Percentiles rank a stretch among this genome's conserved stretches.
phyloP scores from a whole-genome alignment of 73 alveolate species.

The Paramecium bursaria region DNA sequence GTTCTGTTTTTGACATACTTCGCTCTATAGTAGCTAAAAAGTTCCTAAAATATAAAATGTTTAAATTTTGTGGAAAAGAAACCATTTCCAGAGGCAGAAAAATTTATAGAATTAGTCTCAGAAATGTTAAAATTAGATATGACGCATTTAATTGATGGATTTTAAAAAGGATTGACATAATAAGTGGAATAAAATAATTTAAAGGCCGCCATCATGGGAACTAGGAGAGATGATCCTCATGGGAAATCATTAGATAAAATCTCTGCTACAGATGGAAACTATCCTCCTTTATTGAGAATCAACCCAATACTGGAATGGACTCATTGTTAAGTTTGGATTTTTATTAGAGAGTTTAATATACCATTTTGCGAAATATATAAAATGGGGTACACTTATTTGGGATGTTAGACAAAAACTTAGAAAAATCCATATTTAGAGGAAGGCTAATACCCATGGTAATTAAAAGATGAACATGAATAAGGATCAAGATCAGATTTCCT shows the following conservation, averaged over 20 bases:
- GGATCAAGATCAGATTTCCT: too few species aligned
- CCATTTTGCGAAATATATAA: slow-evolving; percentile 64
- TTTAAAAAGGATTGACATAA: slow-evolving; percentile 13
- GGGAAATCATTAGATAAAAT: slow-evolving; percentile 49
- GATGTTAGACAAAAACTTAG: slow-evolving; percentile 34
- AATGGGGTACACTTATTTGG: slow-evolving; percentile 60
- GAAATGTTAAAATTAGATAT: slow-evolving; percentile 14
- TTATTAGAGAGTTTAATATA: slow-evolving; percentile 42
- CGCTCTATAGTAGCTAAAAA: slow-evolving; percentile 52
- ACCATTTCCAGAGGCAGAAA: slow-evolving; percentile 57
- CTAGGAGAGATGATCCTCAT: slow-evolving; percentile 67
- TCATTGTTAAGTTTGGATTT: slow-evolving; percentile 59
- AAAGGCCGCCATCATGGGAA: slow-evolving; percentile 65
- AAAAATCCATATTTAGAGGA: not conserved
- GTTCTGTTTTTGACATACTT: slow-evolving; percentile 49
- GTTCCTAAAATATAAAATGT: slow-evolving; percentile 2
- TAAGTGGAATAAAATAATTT: not conserved
- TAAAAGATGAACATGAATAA: slow-evolving; percentile 32
- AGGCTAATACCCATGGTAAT: slow-evolving; percentile 36
- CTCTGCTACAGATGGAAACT: slow-evolving; percentile 56
- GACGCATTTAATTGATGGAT: not conserved
- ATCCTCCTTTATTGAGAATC: slow-evolving; percentile 62
- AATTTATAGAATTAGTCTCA: slow-evolving; percentile 31
- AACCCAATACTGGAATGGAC: slow-evolving; percentile 69
- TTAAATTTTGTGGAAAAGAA: slow-evolving; percentile 52